phyloP scores from a whole-genome alignment of 495 filamentous ascomycete genomes.

The Gamarada debralockiae region DNA sequence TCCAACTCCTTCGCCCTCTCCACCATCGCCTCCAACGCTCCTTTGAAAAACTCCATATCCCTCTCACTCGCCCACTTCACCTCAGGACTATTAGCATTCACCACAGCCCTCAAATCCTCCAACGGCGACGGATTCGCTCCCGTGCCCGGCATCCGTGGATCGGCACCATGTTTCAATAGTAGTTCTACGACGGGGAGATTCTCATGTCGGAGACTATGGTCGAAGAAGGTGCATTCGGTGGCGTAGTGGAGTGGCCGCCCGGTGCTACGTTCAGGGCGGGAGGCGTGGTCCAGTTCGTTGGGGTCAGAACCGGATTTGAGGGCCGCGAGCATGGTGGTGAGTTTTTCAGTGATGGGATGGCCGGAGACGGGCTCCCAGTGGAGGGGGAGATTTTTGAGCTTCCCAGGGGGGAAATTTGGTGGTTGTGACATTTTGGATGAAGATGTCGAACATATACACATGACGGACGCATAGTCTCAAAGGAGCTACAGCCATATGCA shows the following conservation, averaged over 20 bases:
- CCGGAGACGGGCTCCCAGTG: not conserved
- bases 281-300: not conserved
- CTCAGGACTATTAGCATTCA: not conserved
- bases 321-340: not conserved
- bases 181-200: not conserved
- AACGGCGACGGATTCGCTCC: not conserved
- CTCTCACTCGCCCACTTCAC: conserved; percentile 1
- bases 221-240: not conserved
- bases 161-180: not conserved
- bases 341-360: not conserved
- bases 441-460: not conserved
- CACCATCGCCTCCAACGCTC: not conserved
- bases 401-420: not conserved
- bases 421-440: conserved; percentile 2
- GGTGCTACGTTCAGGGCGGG: not conserved
- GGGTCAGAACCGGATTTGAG: not conserved
- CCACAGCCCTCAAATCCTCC: conserved; percentile 1
- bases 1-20: not conserved
- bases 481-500: not conserved
- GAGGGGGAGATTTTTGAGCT: not conserved
- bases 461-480: not conserved
- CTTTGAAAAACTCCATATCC: not conserved
- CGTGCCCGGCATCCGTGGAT: not conserved
- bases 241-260: not conserved
- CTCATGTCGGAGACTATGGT: not conserved